Base-by-base conservation (phyloP, 768 basidiomycete species). In the Psilocybe subaeruginosa region DNA sequence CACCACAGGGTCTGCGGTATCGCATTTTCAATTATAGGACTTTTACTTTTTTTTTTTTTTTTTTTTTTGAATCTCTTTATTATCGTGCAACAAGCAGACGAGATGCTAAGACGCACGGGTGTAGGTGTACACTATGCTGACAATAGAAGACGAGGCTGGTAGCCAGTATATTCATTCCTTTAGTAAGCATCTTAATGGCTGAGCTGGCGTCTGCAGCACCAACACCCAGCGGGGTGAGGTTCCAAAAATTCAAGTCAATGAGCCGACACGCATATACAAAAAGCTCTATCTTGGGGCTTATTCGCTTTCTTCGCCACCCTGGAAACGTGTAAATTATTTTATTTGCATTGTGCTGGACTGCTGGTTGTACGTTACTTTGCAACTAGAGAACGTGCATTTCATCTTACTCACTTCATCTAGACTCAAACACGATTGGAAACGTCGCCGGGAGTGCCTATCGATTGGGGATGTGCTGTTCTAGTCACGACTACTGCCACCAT, bases 181-280 rank as follows among this genome's bases (percentile, higher is more conserved):
- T 81, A 30, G 81, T 91, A 29, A 89, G 86, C 3, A 71, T 90
- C 68, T 77, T 88, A n/a, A 85, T 92, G 83, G 88, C 84, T 0
- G 89, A 91, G 66, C 77, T 90, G 11, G 89, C 83, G 1, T 89
- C 86, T 19, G 85, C 87, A 3, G 87, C 86, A 2, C 90, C 89
- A 3, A 91, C 90, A 1, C 89, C 89, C n/a, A 88, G 89, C 63
- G 89, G 89, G 11, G 86, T 88, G 49, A 30, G 72, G 47, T 39
- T n/a, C 12, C 43, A 8, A 41, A 63, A 74, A 23, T 23, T 23
- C 23, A 23, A 23, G 23, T 23, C 23, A 23, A 23, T 23, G 23
- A 23, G 23, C 23, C 23, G 23, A 23, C 23, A 23, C 23, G 23
- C 23, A 23, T 23, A 23, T 23, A 23, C 23, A 23, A 23, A 23